Percentiles rank a stretch among this genome's conserved stretches.
phyloP scores from a whole-genome alignment of 331 rosid genomes.

The Saraca asoca region DNA sequence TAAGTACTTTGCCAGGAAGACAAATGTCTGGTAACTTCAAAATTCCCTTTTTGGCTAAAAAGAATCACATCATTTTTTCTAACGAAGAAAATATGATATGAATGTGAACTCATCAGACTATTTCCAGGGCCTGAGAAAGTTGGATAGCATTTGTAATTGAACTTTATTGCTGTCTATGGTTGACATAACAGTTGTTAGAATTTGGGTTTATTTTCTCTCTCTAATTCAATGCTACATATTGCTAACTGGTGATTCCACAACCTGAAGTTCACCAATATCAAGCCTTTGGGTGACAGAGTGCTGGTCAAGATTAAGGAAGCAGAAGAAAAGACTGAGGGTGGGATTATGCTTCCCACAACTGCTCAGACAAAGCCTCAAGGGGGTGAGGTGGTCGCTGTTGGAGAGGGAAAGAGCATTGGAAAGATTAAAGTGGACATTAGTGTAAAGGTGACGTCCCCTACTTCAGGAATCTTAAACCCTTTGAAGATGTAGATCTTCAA shows the following conservation, averaged over 20 bases:
- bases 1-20: neutral
- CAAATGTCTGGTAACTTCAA: too few species aligned
- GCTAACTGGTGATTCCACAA: conserved; percentile 24
- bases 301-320: conserved; percentile 70
- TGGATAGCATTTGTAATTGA: neutral
- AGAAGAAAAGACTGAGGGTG: conserved; percentile 75
- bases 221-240: conserved; percentile 1
- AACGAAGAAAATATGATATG: too few species aligned
- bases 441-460: conserved; percentile 56
- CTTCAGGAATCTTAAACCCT: neutral
- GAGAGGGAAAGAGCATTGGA: conserved; percentile 83
- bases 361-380: conserved; percentile 95
- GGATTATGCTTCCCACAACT: conserved; percentile 77
- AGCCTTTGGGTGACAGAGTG: conserved; percentile 93
- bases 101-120: too few species aligned
- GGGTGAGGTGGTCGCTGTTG: conserved; percentile 94
- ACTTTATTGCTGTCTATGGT: neutral
- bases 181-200: conserved; percentile 3
- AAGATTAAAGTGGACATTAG: conserved; percentile 61
- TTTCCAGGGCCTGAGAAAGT: neutral
- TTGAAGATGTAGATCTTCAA: neutral
- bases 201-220: neutral
- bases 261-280: conserved; percentile 69
- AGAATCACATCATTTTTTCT: too few species aligned
- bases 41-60: too few species aligned